phyloP scores from a whole-genome alignment of 495 filamentous ascomycete species.

The Podospora sp. region DNA sequence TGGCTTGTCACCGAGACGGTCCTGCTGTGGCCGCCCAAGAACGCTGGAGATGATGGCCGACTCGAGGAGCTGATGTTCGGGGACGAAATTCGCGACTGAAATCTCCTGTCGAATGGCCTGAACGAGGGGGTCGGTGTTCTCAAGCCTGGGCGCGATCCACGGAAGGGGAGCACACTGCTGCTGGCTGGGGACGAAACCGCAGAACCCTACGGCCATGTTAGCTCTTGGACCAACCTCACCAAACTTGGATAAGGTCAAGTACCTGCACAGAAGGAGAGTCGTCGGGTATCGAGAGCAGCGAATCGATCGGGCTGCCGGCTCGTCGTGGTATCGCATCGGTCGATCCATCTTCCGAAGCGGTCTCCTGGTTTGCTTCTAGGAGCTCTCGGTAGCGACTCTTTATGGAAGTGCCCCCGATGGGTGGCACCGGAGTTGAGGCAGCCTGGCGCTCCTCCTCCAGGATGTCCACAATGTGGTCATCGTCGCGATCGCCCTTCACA shows the following conservation, averaged over 20 bases:
- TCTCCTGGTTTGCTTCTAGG: conserved; percentile 44
- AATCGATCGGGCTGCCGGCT: conserved; percentile 52
- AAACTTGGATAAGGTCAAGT: conserved; percentile 31
- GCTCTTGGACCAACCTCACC: conserved; percentile 26
- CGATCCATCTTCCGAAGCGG: conserved; percentile 51
- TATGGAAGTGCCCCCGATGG: conserved; percentile 38
- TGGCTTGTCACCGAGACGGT: conserved; percentile 69
- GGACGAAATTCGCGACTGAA: conserved; percentile 80
- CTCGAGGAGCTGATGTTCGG: conserved; percentile 54
- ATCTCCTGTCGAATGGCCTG: conserved; percentile 90
- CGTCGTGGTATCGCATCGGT: conserved; percentile 42
- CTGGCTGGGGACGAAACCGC: conserved; percentile 75
- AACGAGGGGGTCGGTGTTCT: conserved; percentile 74
- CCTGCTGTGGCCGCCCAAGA: conserved; percentile 73
- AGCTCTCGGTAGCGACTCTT: conserved; percentile 51
- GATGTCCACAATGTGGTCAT: conserved; percentile 45
- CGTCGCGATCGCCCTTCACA: conserved; percentile 43
- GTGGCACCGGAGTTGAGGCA: conserved; percentile 28
- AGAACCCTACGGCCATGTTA: conserved; percentile 67
- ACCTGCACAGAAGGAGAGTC: conserved; percentile 90
- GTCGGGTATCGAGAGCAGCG: conserved; percentile 72
- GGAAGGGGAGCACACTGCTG: conserved; percentile 58
- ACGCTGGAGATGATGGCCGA: conserved; percentile 76
- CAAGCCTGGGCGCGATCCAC: conserved; percentile 50
- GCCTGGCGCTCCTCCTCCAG: conserved; percentile 42